Conservation (phyloP, 192 early-diverging fungal genomes). For the Diversispora epigaea region DNA sequence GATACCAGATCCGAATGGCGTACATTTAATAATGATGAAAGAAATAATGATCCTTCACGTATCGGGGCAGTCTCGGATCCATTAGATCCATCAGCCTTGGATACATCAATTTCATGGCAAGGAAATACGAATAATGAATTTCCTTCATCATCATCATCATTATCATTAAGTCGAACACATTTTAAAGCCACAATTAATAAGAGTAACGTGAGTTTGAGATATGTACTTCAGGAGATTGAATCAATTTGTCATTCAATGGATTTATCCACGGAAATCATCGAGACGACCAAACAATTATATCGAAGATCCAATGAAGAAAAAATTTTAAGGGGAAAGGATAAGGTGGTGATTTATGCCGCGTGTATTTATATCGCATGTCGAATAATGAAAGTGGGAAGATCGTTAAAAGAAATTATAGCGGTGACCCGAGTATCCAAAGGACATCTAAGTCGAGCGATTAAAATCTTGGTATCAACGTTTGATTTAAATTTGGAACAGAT, state of each 20-base stretch:
- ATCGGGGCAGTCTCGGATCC: conserved; percentile 78
- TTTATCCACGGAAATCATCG: conserved; percentile 63
- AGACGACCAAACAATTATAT: conserved; percentile 83
- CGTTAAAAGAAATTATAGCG: conserved; percentile 90
- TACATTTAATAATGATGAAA: conserved; percentile 84
- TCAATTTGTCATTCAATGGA: conserved; percentile 78
- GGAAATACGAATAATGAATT: conserved; percentile 5
- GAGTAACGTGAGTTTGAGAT: conserved; percentile 64
- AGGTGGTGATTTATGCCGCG: conserved; percentile 78
- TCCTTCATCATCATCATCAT: conserved; percentile 24
- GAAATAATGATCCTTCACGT: conserved; percentile 79
- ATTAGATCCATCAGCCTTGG: conserved; percentile 70
- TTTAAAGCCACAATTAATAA: conserved; percentile 65
- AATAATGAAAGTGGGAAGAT: conserved; percentile 74
- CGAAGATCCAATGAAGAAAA: conserved; percentile 79
- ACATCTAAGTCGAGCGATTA: conserved; percentile 83
- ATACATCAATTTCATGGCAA: conserved; percentile 70
- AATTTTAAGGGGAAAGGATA: conserved; percentile 71
- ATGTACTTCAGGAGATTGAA: conserved; percentile 72
- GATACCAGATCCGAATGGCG: conserved; percentile 92
- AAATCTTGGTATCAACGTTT: conserved; percentile 55
- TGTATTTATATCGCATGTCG: conserved; percentile 92
- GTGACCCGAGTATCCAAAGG: conserved; percentile 86
- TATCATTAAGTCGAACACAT: conserved; percentile 67
- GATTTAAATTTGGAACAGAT: conserved; percentile 58